Base-by-base conservation (phyloP, 164 flowering plant species). In the Berberis vulgaris region DNA sequence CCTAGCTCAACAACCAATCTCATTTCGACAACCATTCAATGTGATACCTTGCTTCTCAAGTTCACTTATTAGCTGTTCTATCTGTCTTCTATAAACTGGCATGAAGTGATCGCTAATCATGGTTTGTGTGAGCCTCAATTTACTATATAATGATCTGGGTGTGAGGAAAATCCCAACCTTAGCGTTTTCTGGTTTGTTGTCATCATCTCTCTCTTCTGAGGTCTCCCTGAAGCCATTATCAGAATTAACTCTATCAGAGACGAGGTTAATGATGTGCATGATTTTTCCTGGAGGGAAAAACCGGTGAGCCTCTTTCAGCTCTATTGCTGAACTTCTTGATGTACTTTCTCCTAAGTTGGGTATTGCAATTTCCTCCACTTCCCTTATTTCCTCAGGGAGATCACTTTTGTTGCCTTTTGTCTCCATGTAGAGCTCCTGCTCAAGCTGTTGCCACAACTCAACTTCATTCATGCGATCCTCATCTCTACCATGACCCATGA, bases 101-200 rank as follows among this genome's bases (percentile, higher is more conserved):
- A 94, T 94, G 67, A 88, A 85, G 74, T 94, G 98, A 69, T 94
- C 98, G 54, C 78, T 82, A 41, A 94, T 77, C 98, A 94, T 94
- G 59, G 85, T 81, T 65, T 84, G 86, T 0, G 96, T 90, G 42
- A 94, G 80, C 80, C 97, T 82, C 68, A 94, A 57, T 62, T 87
- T 94, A 66, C 96, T 85, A 59, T 94, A 94, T 43, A 87, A 71
- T 4, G 84, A 75, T 61, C 98, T 79, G 3, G 86, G 83, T 1
- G 97, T 90, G 13, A 87, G 79, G 64, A 83, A 94, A 11, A 94
- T 83, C 63, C 88, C 87, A 26, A 87, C 80, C 61, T 77, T 81
- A n/a, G 74, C 13, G 26, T 26, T 26, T 62, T 78, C 87, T 26
- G 59, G 64, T 2, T 64, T 52, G 49, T 42, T 71, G 38, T 49